Percentiles rank a stretch among this genome's conserved stretches.
phyloP scores from a whole-genome alignment of 345 rosid species.

The Hibiscus syriacus region DNA sequence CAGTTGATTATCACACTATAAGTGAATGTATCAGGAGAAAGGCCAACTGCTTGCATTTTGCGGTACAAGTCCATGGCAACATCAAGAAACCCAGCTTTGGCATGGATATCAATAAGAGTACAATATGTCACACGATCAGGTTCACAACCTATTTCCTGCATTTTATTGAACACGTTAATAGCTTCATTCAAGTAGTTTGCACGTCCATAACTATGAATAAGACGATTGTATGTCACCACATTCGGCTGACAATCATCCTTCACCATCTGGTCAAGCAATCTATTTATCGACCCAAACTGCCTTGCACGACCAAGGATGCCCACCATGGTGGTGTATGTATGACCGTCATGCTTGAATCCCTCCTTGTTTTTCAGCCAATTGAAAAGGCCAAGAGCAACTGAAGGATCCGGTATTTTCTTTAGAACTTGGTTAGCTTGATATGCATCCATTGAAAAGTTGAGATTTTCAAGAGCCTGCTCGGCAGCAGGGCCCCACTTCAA shows the following conservation, averaged over 20 bases:
- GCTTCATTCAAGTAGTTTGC: conserved; percentile 84
- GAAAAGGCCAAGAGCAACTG: conserved; percentile 74
- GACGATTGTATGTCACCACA: conserved; percentile 83
- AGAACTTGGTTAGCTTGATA: conserved; percentile 92
- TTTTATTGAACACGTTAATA: conserved; percentile 59
- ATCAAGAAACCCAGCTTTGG: conserved; percentile 90
- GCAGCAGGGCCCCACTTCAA: conserved; percentile 66
- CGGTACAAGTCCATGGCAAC: conserved; percentile 79
- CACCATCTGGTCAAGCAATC: conserved; percentile 72
- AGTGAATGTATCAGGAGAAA: conserved; percentile 88
- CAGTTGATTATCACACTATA: conserved; percentile 92
- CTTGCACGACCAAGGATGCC: conserved; percentile 86
- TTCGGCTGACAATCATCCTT: conserved; percentile 77
- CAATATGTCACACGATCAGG: conserved; percentile 93
- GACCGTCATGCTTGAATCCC: conserved; percentile 78
- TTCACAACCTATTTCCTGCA: conserved; percentile 68
- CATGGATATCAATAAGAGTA: conserved; percentile 87
- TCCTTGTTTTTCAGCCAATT: conserved; percentile 67
- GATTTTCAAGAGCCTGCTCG: conserved; percentile 58
- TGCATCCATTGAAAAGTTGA: conserved; percentile 46
- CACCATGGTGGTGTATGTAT: conserved; percentile 93
- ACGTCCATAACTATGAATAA: conserved; percentile 89
- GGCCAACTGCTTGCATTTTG: conserved; percentile 75
- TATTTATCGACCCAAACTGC: conserved; percentile 63
- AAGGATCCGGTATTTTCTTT: conserved; percentile 70